phyloP scores from a whole-genome alignment of 2,329 filamentous ascomycete species.

The Fusarium graminum region DNA sequence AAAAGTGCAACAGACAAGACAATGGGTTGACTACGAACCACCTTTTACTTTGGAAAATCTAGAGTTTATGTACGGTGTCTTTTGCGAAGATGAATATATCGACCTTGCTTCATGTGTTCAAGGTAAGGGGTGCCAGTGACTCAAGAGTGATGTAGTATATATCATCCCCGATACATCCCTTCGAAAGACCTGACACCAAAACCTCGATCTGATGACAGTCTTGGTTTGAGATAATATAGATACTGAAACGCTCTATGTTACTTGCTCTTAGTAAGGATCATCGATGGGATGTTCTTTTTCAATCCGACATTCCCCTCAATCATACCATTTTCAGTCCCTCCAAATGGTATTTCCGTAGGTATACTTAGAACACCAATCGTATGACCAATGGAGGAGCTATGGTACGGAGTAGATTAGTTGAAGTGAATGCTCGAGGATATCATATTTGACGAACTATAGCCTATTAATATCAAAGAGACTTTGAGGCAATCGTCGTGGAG shows the following conservation, averaged over 20 bases:
- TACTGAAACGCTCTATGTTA: neutral
- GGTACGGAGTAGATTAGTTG: too few species aligned
- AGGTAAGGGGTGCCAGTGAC: neutral
- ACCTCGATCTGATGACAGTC: neutral
- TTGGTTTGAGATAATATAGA: neutral
- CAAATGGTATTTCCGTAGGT: neutral
- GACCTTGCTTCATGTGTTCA: neutral
- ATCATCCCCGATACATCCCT: neutral
- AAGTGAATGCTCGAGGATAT: too few species aligned
- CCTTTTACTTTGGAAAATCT: neutral
- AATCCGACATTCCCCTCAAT: neutral
- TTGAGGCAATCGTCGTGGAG: too few species aligned
- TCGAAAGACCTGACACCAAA: neutral
- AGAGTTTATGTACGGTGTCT: neutral
- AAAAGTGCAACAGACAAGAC: neutral
- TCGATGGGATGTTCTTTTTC: neutral
- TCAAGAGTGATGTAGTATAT: neutral
- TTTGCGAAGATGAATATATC: neutral
- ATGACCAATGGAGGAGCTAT: too few species aligned
- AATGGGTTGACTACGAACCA: neutral
- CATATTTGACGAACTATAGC: too few species aligned
- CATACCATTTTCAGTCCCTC: neutral
- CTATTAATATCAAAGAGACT: too few species aligned
- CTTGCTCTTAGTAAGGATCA: neutral
- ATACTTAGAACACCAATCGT: neutral